Evolutionary conservation across 768 basidiomycete genomes (phyloP), one percentile per base, ranked within the genome.

Genomic region (Trametes cingulata): DNA sequence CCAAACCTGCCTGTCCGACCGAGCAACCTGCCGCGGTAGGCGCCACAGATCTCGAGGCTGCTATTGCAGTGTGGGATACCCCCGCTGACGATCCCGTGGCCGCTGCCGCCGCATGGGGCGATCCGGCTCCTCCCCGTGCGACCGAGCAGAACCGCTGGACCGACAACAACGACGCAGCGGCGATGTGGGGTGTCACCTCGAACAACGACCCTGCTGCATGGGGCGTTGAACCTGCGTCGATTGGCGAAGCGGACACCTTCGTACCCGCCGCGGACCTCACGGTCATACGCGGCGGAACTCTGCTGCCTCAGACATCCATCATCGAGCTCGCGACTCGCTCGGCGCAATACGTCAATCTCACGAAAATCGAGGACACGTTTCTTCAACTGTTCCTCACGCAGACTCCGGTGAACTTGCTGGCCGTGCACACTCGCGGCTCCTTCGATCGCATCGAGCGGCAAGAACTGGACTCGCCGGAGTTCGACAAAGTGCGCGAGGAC

Each of bases 351-450:
- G 47, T 61, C 12, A 42, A 56, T 41, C 39, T 41, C 25, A 62
- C 68, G 53, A 75, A 85, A 65, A 86, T 84, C 85, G 75, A 69
- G 35, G 85, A 88, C 15, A 75, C 76, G 0, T 89, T 83, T 68
- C 81, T 84, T 0, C 88, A 90, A 66, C 71, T 90, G 12, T 87
- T 80, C 70, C 79, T 91, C 57, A 88, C 90, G 6, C 87, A 87
- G 67, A 90, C 86, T 0, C 73, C 79, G 0, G 79, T 82, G 60
- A 77, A 85, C 58, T 84, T 82, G 67, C 72, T 88, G 51, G 88
- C 81, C 0, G 73, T 81, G 37, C 88, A 91, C 68, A 68, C 74
- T 7, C 69, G 76, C 3, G 89, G 89, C 0, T 69, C 36, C 1
- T 90, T 91, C 71, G 66, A 68, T 2, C 70, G 74, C 12, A 72